Base-by-base conservation (phyloP, 202 grass and related monocot genomes). In the Zoysia matrella region DNA sequence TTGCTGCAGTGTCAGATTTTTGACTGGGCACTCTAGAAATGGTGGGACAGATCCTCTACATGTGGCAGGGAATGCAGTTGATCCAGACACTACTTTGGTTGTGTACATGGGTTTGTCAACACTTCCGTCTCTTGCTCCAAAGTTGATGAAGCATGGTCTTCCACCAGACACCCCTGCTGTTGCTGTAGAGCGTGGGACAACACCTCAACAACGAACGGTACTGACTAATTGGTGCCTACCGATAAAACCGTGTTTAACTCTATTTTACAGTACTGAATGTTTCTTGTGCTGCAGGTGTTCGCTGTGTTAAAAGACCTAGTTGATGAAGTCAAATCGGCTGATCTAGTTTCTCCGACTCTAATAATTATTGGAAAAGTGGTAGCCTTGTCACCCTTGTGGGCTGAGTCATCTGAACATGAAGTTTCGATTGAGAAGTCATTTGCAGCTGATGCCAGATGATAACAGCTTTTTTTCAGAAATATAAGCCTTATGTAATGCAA, bases 41-140 rank as follows among this genome's bases (percentile, higher is more conserved):
- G 96, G 92, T 70, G 96, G 96, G 52, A 90, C 89, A n/a, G 92
- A 99, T 75, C 92, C 96, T 77, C 80, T 99, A 47, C 83, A 83
- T 89, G 92, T 98, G 49, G 92, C 90, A 63, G 92, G 91, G 46
- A 95, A 90, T 91, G 96, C 90, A 30, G 90, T 89, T 58, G 96
- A 99, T 73, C 89, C 89, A 11, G 91, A 95, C 80, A 92, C 95
- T 56, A 98, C 95, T 76, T 89, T 98, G 47, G 95, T 98, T 76
- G 90, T 98, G 45, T 98, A 98, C 74, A 98, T 98, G 95, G 95
- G 95, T 74, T 89, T 98, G 66, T 93, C 92, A 55, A 99, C 96
- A 52, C 78, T 99, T 14, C 80, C 89, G 52, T 81, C 91, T 75
- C 92, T 99, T 47, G 80, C 89, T 67, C 85, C 83, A 16, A 99